Evolutionary conservation across 2,329 filamentous ascomycete species (phyloP).

Genomic region (Arthrinium phaeospermum): DNA sequence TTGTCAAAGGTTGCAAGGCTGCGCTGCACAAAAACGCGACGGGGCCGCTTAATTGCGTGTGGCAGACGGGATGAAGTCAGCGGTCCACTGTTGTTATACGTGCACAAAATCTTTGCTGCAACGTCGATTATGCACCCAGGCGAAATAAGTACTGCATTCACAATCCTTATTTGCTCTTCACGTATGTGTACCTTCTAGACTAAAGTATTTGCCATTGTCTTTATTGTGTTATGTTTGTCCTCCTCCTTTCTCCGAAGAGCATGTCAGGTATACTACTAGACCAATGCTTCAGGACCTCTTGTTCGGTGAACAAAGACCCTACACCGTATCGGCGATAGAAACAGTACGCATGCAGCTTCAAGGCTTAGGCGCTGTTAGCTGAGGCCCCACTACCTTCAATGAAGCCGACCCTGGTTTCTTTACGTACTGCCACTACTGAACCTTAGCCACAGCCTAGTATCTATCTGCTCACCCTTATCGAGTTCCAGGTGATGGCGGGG

Average conservation of each 20-base stretch:
- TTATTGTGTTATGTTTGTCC: not conserved
- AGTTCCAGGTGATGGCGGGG: not conserved
- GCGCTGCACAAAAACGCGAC: slow-evolving; percentile 12
- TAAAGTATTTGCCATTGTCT: too few species aligned
- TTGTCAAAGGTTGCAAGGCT: slow-evolving; percentile 14
- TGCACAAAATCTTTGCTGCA: not conserved
- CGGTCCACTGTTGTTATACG: slow-evolving; percentile 1
- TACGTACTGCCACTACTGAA: slow-evolving; percentile 8
- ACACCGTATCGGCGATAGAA: not conserved
- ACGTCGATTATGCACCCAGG: not conserved
- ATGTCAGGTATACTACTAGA: not conserved
- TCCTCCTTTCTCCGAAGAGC: not conserved
- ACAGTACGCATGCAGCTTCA: not conserved
- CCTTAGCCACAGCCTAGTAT: slow-evolving; percentile 8
- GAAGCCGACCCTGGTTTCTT: not conserved
- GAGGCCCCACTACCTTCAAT: not conserved
- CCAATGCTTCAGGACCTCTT: not conserved
- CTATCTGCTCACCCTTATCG: not conserved
- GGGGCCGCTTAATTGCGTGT: slow-evolving; percentile 7
- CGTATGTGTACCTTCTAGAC: not conserved
- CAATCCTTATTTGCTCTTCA: not conserved
- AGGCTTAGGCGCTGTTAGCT: slow-evolving; percentile 7
- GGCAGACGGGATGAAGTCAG: slow-evolving; percentile 10
- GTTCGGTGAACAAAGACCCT: slow-evolving; percentile 9
- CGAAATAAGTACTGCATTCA: not conserved